These are phyloP conservation scores for Nannizziopsis barbatae DNA, from an alignment of 2,329 filamentous ascomycete species.

Conservation along the genomic window DNA sequence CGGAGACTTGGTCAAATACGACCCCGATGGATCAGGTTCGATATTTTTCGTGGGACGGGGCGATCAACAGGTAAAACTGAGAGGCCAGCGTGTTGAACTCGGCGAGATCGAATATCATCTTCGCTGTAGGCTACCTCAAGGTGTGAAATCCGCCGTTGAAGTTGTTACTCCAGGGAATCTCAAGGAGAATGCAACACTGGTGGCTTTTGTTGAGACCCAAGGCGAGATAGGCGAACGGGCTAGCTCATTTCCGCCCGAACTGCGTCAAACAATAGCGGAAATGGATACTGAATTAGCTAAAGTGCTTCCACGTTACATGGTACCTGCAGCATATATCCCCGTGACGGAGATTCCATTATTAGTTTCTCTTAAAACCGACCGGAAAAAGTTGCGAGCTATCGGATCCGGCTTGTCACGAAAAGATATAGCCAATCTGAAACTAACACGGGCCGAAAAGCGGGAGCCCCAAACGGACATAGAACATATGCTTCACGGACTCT, in stretches of 20 bases:
- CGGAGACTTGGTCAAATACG: conserved; percentile 27
- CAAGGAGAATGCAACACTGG: conserved; percentile 35
- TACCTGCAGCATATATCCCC: conserved; percentile 30
- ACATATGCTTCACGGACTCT: conserved; percentile 10
- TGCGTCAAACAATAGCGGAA: conserved; percentile 24
- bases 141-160: conserved; percentile 39
- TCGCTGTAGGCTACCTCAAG: conserved; percentile 27
- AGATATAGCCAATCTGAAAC: conserved; percentile 14
- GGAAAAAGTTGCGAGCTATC: conserved; percentile 20
- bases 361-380: conserved; percentile 32
- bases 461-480: conserved; percentile 22
- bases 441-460: conserved; percentile 7
- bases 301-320: conserved; percentile 26
- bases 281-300: conserved; percentile 29
- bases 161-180: conserved; percentile 38
- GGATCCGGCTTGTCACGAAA: conserved; percentile 17
- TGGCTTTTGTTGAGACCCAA: conserved; percentile 34
- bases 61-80: conserved; percentile 28
- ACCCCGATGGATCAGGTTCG: conserved; percentile 23
- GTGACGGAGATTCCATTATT: conserved; percentile 29
- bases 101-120: conserved; percentile 26
- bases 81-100: conserved; percentile 29
- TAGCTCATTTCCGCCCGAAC: conserved; percentile 19
- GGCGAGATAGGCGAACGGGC: conserved; percentile 25
- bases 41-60: conserved; percentile 26